These are phyloP conservation scores for Paramecium biaurelia DNA, from an alignment of 73 alveolate species.

Conservation along the genomic window DNA sequence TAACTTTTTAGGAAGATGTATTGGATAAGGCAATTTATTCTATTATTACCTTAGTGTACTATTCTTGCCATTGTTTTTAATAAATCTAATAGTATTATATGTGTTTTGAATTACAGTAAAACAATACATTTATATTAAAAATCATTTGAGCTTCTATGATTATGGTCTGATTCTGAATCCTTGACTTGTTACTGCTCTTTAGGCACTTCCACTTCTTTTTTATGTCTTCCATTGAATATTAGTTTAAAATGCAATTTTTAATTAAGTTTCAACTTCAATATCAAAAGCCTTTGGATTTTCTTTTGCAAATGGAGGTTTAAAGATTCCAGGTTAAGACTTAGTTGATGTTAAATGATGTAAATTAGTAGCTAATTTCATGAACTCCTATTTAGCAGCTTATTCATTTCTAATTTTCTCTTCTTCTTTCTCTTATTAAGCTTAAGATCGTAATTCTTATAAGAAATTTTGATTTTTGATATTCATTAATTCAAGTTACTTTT, in stretches of 20 bases:
- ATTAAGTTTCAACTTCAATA: constrained; percentile 63
- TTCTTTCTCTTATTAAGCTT: constrained; percentile 30
- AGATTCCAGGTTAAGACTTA: constrained; percentile 53
- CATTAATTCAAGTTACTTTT: constrained; percentile 43
- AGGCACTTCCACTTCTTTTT: constrained; percentile 11
- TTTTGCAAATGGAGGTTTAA: constrained; percentile 64
- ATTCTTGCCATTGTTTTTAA: not conserved
- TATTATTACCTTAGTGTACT: constrained; percentile 1
- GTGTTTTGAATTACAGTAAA: not conserved
- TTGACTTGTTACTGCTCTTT: not conserved
- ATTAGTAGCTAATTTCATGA: constrained; percentile 55
- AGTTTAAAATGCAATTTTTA: constrained; percentile 58
- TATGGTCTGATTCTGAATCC: constrained; percentile 11
- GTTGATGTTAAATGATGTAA: constrained; percentile 62
- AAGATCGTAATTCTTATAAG: not conserved
- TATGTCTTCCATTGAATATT: not conserved
- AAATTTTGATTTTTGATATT: constrained; percentile 32
- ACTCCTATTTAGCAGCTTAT: constrained; percentile 57
- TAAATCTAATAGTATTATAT: not conserved
- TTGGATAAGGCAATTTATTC: constrained; percentile 52
- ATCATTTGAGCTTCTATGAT: not conserved
- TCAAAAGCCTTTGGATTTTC: constrained; percentile 60
- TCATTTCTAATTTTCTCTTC: constrained; percentile 56
- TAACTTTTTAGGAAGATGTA: constrained; percentile 31
- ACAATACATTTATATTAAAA: not conserved